Percentiles rank a stretch among this genome's conserved stretches.
phyloP scores from a whole-genome alignment of 352 stramenopile genomes.

The Globisporangium emineosum region DNA sequence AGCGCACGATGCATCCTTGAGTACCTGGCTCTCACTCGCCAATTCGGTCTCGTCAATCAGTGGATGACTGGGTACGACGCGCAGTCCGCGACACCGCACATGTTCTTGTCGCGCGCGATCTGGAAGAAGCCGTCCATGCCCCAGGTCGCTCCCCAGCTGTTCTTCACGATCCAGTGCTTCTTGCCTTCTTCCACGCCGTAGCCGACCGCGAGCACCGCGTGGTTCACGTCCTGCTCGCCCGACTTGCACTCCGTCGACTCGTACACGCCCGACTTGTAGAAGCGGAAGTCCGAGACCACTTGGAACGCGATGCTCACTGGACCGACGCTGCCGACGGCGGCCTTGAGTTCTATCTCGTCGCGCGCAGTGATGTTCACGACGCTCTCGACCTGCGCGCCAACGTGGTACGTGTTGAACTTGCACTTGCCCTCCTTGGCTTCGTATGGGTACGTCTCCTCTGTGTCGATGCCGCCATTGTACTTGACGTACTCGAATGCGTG shows the following conservation, averaged over 20 bases:
- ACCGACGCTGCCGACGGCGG: slow-evolving; percentile 56
- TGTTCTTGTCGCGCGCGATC: slow-evolving; percentile 89
- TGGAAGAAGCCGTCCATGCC: slow-evolving; percentile 96
- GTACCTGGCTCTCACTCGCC: neutral
- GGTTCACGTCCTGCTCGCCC: slow-evolving; percentile 85
- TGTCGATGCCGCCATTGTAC: slow-evolving; percentile 87
- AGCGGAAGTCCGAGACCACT: slow-evolving; percentile 85
- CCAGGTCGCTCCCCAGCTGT: slow-evolving; percentile 93
- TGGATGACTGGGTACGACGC: slow-evolving; percentile 83
- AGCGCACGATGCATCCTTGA: neutral
- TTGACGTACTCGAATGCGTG: slow-evolving; percentile 96
- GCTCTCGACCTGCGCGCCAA: slow-evolving; percentile 65
- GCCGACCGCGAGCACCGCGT: slow-evolving; percentile 94
- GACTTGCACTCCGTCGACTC: slow-evolving; percentile 77
- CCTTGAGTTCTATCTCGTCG: slow-evolving; percentile 75
- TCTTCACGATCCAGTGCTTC: slow-evolving; percentile 97
- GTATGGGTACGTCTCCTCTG: slow-evolving; percentile 76
- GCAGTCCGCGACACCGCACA: slow-evolving; percentile 87
- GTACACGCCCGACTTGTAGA: slow-evolving; percentile 90
- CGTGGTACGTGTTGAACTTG: slow-evolving; percentile 74
- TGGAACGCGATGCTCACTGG: slow-evolving; percentile 87
- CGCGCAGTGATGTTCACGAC: slow-evolving; percentile 85
- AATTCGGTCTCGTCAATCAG: neutral
- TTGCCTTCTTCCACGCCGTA: slow-evolving; percentile 92
- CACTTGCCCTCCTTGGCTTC: slow-evolving; percentile 73